Conservation (phyloP, 352 stramenopile species). For the Phytophthora nicotianae region DNA sequence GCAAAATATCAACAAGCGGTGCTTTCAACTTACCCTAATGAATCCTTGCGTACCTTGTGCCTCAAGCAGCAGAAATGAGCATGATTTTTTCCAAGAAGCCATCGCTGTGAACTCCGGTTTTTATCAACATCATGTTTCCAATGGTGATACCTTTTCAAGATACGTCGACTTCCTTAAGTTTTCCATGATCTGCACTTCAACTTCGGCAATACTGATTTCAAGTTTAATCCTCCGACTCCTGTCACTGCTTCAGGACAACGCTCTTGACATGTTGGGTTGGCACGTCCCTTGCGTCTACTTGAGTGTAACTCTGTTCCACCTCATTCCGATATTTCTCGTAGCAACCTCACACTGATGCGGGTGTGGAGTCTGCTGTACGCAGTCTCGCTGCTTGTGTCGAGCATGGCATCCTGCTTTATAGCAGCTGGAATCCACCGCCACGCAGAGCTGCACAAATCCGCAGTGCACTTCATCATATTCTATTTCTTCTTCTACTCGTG, state of each 20-base stretch:
- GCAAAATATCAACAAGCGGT: neutral
- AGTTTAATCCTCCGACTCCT: constrained; percentile 4
- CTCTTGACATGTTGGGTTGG: constrained; percentile 14
- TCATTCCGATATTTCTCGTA: constrained; percentile 14
- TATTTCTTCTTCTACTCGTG: constrained; percentile 68
- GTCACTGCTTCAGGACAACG: constrained; percentile 7
- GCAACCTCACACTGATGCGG: constrained; percentile 21
- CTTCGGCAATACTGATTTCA: constrained; percentile 5
- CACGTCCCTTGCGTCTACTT: too few species aligned
- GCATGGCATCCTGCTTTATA: constrained; percentile 43
- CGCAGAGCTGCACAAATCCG: constrained; percentile 45
- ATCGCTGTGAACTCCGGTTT: too few species aligned
- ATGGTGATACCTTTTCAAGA: neutral
- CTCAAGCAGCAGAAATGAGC: neutral
- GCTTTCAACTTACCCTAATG: neutral
- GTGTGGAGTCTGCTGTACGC: constrained; percentile 56
- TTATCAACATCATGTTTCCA: neutral
- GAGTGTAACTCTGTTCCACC: neutral
- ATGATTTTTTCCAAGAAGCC: too few species aligned
- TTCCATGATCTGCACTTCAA: constrained; percentile 14
- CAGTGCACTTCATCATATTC: constrained; percentile 56
- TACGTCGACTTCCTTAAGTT: too few species aligned
- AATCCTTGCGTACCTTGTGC: constrained; percentile 19
- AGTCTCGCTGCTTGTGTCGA: constrained; percentile 43
- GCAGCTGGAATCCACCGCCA: constrained; percentile 41